A percentile compares a stretch with the other conserved stretches of the same genome.
Evolutionary conservation across 371 early-diverging fungal genomes (phyloP).

Genomic region (Rhizomucor miehei): DNA sequence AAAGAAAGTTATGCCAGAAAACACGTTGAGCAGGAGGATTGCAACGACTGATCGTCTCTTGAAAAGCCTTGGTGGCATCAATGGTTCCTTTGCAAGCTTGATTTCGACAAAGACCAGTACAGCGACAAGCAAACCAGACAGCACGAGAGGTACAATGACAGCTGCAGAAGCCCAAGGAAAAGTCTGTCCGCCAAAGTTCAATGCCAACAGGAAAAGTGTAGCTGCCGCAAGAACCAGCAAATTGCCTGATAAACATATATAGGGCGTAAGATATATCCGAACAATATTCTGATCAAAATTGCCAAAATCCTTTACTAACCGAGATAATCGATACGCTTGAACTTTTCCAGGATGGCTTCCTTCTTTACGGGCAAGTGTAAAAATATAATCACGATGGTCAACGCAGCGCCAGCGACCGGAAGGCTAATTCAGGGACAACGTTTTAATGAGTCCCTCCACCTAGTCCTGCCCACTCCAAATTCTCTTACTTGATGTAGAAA

Average conservation of each 20-base stretch:
- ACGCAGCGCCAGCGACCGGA: constrained; percentile 40
- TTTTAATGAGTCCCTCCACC: background rate
- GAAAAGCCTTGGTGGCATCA: constrained; percentile 54
- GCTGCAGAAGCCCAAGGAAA: constrained; percentile 59
- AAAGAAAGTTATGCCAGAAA: constrained; percentile 54
- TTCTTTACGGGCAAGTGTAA: constrained; percentile 25
- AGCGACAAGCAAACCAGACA: constrained; percentile 37
- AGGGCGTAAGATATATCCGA: too few relatives aligned
- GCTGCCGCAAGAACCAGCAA: constrained; percentile 29
- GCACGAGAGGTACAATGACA: constrained; percentile 52
- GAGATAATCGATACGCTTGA: constrained; percentile 34
- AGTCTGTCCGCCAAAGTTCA: constrained; percentile 43
- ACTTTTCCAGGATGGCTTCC: constrained; percentile 26
- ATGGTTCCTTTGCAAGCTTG: constrained; percentile 48
- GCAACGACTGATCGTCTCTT: constrained; percentile 41
- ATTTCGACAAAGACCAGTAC: constrained; percentile 42
- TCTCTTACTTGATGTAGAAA: constrained; percentile 44
- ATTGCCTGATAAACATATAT: too few relatives aligned
- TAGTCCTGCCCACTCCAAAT: background rate
- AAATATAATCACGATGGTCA: constrained; percentile 26
- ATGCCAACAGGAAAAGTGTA: constrained; percentile 35
- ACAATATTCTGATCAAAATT: too few relatives aligned
- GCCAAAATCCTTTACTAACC: too few relatives aligned
- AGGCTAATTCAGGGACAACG: constrained; percentile 27
- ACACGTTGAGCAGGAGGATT: constrained; percentile 44